Evolutionary conservation across 2,329 filamentous ascomycete species (phyloP), one percentile per base, ranked within the genome.

Genomic region (Calonectria leucothoes): DNA sequence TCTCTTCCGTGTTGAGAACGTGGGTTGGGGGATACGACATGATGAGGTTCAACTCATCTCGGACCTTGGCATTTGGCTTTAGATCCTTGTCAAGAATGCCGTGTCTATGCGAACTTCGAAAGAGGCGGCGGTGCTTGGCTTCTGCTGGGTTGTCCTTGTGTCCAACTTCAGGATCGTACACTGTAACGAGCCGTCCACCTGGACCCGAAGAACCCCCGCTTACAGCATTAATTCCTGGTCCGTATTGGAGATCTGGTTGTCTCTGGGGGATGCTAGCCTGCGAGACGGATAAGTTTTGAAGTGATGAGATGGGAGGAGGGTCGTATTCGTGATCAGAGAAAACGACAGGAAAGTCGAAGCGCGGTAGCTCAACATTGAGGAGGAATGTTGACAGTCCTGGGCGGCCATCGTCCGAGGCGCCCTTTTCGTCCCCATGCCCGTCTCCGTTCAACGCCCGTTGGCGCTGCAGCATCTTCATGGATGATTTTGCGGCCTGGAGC

Each of bases 311-410:
- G 0, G 95, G 94, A 1, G 96, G 95, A 1, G 95, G 91, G 1
- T 94, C 92, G 81, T 99, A 99, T 82, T 98, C 95, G 80, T 97
- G 92, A 82, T 99, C 97, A 35, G 95, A 94, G 86, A 98, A 99
- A 31, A 99, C 95, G 51, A 99, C 92, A 0, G 97, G 95, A 78
- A 98, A 98, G 81, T 99, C 97, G 82, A 98, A 99, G 14, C 96
- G 93, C 15, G 96, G 96, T 61, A 99, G 91, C 81, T 99, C 97
- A 63, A 99, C 90, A 80, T 97, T 95, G 23, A 99, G 90, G 63
- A 93, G 92, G 82, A 98, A 98, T 11, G 92, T 91, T 2, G 89
- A 89, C 2, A 86, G 83, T 1, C 85, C 85, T 4, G 85, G 83
- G 17, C 82, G 80, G 55, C 92, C 90, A 49, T 91, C 87, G 35